phyloP scores from a whole-genome alignment of 2,329 filamentous ascomycete genomes.

The Leptographium lundbergii region DNA sequence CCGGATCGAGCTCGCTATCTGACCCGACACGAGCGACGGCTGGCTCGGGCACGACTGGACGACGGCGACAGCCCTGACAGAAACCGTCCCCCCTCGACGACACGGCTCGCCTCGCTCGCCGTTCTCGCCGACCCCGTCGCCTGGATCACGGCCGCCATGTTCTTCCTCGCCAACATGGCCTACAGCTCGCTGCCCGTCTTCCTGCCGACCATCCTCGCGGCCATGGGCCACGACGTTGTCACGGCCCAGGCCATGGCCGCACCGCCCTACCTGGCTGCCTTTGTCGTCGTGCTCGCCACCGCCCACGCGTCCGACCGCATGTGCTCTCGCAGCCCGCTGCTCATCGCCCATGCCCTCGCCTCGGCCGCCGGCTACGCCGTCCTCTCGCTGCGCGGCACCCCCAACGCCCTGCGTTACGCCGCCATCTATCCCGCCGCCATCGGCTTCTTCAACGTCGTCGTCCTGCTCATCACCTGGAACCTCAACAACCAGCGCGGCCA shows the following conservation, averaged over 20 bases:
- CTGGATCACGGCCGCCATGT: slow-evolving; percentile 69
- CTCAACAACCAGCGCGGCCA: slow-evolving; percentile 71
- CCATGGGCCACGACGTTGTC: slow-evolving; percentile 60
- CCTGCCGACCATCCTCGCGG: slow-evolving; percentile 64
- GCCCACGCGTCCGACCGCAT: slow-evolving; percentile 59
- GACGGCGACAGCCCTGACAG: slow-evolving; percentile 19
- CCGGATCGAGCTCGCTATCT: slow-evolving; percentile 55
- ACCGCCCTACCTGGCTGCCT: slow-evolving; percentile 69
- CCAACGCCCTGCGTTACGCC: slow-evolving; percentile 48
- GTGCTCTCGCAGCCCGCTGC: slow-evolving; percentile 48
- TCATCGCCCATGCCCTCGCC: slow-evolving; percentile 56
- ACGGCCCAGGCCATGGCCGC: slow-evolving; percentile 67
- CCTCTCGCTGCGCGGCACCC: slow-evolving; percentile 44
- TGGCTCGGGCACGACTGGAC: slow-evolving; percentile 57
- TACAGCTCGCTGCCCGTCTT: slow-evolving; percentile 84
- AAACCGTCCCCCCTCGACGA: background rate
- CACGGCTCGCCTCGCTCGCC: slow-evolving; percentile 21
- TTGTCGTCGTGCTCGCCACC: slow-evolving; percentile 57
- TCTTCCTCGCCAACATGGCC: slow-evolving; percentile 78
- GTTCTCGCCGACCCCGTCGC: slow-evolving; percentile 53
- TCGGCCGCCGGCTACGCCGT: slow-evolving; percentile 47
- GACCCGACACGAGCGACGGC: slow-evolving; percentile 48
- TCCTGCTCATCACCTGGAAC: slow-evolving; percentile 76
- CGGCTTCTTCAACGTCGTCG: slow-evolving; percentile 77
- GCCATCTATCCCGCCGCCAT: slow-evolving; percentile 66